Percentiles rank a stretch among this genome's conserved stretches.
Conservation (phyloP, 345 rosid genomes). For the Aquilaria yunnanensis region DNA sequence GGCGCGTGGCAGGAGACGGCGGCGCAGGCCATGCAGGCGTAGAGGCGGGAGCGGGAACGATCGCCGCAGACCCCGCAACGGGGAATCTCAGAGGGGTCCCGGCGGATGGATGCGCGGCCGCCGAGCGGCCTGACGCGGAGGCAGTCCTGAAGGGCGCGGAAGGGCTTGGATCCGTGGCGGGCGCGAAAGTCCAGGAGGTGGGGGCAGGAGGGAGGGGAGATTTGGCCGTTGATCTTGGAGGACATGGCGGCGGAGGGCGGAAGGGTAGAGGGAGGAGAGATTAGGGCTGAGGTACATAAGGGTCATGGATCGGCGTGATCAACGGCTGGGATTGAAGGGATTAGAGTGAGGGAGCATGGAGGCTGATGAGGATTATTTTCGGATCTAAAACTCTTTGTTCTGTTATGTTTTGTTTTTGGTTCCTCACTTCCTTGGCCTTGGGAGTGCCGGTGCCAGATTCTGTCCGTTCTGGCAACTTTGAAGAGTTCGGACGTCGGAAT, state of each 20-base stretch:
- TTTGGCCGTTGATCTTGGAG: constrained; percentile 33
- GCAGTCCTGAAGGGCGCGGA: constrained; percentile 47
- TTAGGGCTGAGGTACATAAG: constrained; percentile 34
- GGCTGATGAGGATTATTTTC: constrained; percentile 3
- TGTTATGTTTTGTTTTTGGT: not conserved
- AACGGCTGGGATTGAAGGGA: constrained; percentile 39
- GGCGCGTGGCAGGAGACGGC: constrained; percentile 45
- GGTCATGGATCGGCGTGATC: constrained; percentile 28
- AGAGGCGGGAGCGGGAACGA: constrained; percentile 33
- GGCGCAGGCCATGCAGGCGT: constrained; percentile 58
- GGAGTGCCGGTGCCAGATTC: too few relatives aligned
- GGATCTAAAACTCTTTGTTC: not conserved
- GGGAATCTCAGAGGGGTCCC: constrained; percentile 50
- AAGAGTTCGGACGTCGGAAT: too few relatives aligned
- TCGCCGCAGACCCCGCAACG: constrained; percentile 38
- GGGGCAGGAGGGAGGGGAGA: constrained; percentile 34
- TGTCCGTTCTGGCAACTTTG: too few relatives aligned
- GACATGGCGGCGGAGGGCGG: constrained; percentile 32
- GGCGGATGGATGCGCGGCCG: constrained; percentile 43
- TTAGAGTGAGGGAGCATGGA: constrained; percentile 15
- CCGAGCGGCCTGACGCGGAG: constrained; percentile 56
- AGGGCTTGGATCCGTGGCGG: constrained; percentile 43
- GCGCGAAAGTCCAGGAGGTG: constrained; percentile 48
- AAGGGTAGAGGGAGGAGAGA: constrained; percentile 26
- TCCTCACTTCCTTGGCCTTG: not conserved